Base-by-base conservation (phyloP, 768 basidiomycete species). In the Pisolithus marmoratus region DNA sequence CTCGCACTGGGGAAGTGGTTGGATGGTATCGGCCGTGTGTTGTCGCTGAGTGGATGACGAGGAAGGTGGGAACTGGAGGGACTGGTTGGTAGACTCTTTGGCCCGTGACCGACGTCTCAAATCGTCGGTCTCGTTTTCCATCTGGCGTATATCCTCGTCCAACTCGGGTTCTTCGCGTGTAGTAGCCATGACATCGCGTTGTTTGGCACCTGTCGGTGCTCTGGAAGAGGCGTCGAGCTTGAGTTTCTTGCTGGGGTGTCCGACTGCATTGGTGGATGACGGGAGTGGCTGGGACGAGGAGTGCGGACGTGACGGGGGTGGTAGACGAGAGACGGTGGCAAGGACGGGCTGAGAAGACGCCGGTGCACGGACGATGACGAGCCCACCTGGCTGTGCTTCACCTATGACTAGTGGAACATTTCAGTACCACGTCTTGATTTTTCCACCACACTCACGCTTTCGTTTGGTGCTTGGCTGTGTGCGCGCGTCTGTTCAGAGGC, bases 61-160 rank as follows among this genome's bases (percentile, higher is more conserved):
- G 38, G 64, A 63, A 17, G 67, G 70, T 36, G 72, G 63, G n/a
- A 75, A 76, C 64, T 65, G 61, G 27, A 77, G 55, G 11, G 69
- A 58, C 4, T 70, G 54, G 48, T 77, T 68, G 7, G 72, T 60
- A 8, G 68, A 66, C 17, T 74, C 72, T 48, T 75, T 74, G 23
- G 79, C 76, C 40, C 80, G 79, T 0, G 83, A 82, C n/a, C 73
- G 69, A 34, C 79, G 77, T 20, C 85, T 78, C 41, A 89, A 71
- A 50, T 73, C 65, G 57, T 85, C 83, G 0, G 81, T 75, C 66
- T 90, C 86, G 31, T 82, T 78, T 48, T 86, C 78, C 85, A 88
- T 88, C 34, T 75, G 79, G 15, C 81, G 78, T n/a, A 87, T 74
- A 52, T 85, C 85, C 48, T 81, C 76, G 52, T 89, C 85, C 4